These are phyloP conservation scores for Boletus fagicola DNA, from an alignment of 768 basidiomycete species.

Conservation along the genomic window DNA sequence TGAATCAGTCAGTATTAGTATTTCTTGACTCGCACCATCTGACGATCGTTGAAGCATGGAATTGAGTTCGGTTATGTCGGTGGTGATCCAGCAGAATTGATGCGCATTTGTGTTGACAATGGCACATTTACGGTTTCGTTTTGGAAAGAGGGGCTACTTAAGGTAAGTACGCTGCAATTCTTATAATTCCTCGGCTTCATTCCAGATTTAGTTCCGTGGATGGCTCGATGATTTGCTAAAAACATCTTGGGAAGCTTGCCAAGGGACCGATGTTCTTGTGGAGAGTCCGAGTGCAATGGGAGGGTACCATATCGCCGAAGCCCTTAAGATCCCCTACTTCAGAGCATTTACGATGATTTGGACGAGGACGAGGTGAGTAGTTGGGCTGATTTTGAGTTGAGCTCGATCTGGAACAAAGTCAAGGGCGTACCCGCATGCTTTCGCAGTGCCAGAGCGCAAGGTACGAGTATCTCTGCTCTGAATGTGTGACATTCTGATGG, in stretches of 20 bases:
- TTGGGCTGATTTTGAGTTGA: not conserved
- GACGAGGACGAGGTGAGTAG: conserved; percentile 76
- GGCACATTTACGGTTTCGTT: conserved; percentile 97
- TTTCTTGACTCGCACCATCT: conserved; percentile 4
- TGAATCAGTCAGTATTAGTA: conserved; percentile 66
- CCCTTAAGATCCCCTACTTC: conserved; percentile 89
- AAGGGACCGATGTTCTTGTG: conserved; percentile 87
- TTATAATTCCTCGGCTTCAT: conserved; percentile 4
- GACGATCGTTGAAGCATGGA: conserved; percentile 60
- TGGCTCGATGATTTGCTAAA: conserved; percentile 96
- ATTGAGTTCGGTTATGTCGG: conserved; percentile 95
- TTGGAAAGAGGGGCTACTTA: conserved; percentile 83
- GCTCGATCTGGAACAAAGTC: conserved; percentile 5
- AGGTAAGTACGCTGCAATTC: conserved; percentile 47
- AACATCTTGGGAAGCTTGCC: conserved; percentile 96
- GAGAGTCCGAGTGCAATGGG: conserved; percentile 98
- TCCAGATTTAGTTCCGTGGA: conserved; percentile 73
- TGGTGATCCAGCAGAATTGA: conserved; percentile 95
- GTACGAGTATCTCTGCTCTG: conserved; percentile 35
- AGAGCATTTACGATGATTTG: conserved; percentile 98
- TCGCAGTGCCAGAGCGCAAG: conserved; percentile 96
- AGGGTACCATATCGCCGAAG: conserved; percentile 96
- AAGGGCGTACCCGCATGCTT: conserved; percentile 95
- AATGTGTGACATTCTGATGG: conserved; percentile 15
- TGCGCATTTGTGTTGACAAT: conserved; percentile 98